phyloP scores from a whole-genome alignment of 2,329 filamentous ascomycete species.

The Juglanconis juglandina region DNA sequence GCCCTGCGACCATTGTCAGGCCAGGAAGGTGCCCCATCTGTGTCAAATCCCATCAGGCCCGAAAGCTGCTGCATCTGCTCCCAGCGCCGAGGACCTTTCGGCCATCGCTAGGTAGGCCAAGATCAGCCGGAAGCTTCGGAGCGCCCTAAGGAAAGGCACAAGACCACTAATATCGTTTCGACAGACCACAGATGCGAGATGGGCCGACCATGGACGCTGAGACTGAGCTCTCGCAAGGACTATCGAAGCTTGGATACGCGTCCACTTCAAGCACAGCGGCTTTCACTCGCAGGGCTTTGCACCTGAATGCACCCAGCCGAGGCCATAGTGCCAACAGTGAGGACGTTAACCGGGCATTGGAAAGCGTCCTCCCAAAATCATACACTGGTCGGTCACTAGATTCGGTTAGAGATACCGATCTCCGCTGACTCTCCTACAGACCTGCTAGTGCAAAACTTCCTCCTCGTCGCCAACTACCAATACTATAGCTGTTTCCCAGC shows the following conservation, averaged over 20 bases:
- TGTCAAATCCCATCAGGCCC: conserved; percentile 36
- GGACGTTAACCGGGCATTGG: conserved; percentile 30
- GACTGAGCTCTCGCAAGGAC: not conserved
- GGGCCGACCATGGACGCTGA: conserved; percentile 1
- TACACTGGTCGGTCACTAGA: conserved; percentile 29
- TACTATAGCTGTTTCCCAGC: conserved; percentile 45
- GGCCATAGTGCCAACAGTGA: conserved; percentile 18
- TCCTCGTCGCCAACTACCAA: conserved; percentile 41
- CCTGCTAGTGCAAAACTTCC: conserved; percentile 42
- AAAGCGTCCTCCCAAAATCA: conserved; percentile 31
- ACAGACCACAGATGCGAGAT: conserved; percentile 19
- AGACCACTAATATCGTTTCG: not conserved
- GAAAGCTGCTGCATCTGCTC: conserved; percentile 24
- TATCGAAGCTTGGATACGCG: conserved; percentile 3
- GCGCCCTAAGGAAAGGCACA: not conserved
- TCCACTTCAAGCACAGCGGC: not conserved
- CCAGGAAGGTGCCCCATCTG: conserved; percentile 43
- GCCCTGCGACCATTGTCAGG: conserved; percentile 47
- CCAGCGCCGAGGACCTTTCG: not conserved
- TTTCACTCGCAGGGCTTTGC: not conserved
- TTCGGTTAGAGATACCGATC: not conserved
- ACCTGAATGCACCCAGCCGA: not conserved
- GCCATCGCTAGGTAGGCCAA: not conserved
- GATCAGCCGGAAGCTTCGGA: not conserved
- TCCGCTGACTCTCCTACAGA: conserved; percentile 28